A percentile compares a stretch with the other conserved stretches of the same genome.
Evolutionary conservation across 2,329 filamentous ascomycete genomes (phyloP).

Genomic region (Botrytis medusae): DNA sequence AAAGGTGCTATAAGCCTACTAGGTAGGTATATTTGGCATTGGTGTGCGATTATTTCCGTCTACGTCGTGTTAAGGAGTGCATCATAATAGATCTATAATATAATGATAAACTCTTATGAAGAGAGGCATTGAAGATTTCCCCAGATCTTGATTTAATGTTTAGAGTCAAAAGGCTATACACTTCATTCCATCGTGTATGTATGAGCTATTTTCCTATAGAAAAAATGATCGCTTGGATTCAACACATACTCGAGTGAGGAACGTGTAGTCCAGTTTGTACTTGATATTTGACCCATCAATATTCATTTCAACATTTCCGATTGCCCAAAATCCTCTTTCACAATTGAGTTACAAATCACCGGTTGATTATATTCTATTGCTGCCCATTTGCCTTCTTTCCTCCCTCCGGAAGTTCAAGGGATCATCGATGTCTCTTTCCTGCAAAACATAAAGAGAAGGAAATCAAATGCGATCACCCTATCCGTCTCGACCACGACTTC

Average conservation of each 20-base stretch:
- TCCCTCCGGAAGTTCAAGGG: not conserved
- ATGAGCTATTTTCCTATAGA: not conserved
- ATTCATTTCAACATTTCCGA: not conserved
- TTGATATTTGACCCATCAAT: not conserved
- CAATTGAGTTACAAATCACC: not conserved
- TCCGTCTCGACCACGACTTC: not conserved
- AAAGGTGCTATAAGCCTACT: not conserved
- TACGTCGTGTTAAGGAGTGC: not conserved
- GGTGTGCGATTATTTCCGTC: not conserved
- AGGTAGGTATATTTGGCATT: not conserved
- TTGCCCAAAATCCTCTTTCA: not conserved
- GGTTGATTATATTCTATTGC: not conserved
- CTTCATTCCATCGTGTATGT: not conserved
- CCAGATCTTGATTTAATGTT: not conserved
- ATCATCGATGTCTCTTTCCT: not conserved
- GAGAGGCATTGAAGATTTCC: not conserved
- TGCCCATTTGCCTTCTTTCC: not conserved
- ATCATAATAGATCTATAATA: conserved; percentile 47
- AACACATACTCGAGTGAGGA: not conserved
- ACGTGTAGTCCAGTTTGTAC: not conserved
- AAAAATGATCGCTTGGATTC: no score
- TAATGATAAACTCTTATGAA: not conserved
- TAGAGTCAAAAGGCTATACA: not conserved
- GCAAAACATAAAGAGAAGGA: not conserved
- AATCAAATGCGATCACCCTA: not conserved